A percentile compares a stretch with the other conserved stretches of the same genome.
These are phyloP conservation scores for Candida nonsorbophila DNA, from an alignment of 805 yeast species.

Conservation along the genomic window DNA sequence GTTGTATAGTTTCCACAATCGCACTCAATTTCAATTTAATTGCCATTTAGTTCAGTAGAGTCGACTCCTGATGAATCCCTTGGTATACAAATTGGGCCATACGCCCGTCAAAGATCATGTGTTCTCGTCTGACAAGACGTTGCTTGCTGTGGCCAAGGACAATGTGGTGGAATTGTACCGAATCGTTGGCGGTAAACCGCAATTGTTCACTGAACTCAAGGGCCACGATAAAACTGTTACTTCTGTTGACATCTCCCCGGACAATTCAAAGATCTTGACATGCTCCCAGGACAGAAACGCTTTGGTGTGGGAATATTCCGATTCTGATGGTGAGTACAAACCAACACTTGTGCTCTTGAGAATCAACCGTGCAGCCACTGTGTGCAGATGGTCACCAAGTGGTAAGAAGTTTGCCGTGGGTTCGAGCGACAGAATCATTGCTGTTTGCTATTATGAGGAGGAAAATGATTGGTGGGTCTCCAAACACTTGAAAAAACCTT, in stretches of 20 bases:
- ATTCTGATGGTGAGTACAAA: conserved; percentile 54
- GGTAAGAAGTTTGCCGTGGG: conserved; percentile 98
- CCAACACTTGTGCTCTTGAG: conserved; percentile 90
- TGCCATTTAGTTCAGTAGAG: conserved; percentile 9
- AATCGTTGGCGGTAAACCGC: conserved; percentile 49
- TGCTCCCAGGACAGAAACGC: conserved; percentile 98
- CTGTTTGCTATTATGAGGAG: conserved; percentile 91
- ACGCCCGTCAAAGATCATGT: conserved; percentile 89
- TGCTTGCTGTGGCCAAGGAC: conserved; percentile 79
- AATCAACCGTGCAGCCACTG: conserved; percentile 92
- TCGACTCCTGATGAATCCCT: conserved; percentile 22
- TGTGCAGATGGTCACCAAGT: conserved; percentile 90
- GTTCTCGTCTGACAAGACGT: conserved; percentile 59
- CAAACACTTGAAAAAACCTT: conserved; percentile 93
- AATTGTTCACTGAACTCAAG: conserved; percentile 56
- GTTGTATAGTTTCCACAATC: not conserved
- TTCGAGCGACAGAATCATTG: conserved; percentile 88
- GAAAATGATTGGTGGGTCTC: conserved; percentile 99
- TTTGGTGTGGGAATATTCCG: conserved; percentile 81
- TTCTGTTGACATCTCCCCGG: conserved; percentile 83
- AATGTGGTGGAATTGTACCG: conserved; percentile 71
- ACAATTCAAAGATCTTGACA: conserved; percentile 82
- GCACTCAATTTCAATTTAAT: conserved; percentile 2
- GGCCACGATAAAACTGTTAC: conserved; percentile 95
- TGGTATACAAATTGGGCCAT: conserved; percentile 64